Evolutionary conservation across 139 green algal genomes (phyloP).

Genomic region (Nannochloris sp.): DNA sequence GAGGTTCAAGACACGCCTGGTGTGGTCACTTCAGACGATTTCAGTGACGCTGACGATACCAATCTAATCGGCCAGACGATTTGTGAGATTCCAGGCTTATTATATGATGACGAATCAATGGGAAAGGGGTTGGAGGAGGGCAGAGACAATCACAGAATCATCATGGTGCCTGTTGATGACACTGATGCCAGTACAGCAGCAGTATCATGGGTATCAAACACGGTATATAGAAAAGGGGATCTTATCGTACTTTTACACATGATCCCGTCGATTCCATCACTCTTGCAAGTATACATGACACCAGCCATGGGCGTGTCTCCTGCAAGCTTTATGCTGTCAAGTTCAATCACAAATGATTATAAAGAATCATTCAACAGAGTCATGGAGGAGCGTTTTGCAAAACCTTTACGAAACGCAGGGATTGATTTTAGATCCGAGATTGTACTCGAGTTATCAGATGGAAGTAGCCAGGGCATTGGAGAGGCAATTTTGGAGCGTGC

Average conservation of each 20-base stretch:
- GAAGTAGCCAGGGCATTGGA: conserved; percentile 4
- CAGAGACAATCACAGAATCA: background rate
- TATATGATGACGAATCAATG: no score
- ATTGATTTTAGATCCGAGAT: conserved; percentile 10
- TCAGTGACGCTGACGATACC: background rate
- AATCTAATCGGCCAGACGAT: background rate
- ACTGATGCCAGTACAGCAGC: conserved; percentile 4
- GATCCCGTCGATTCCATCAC: conserved; percentile 14
- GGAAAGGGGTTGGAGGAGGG: no score
- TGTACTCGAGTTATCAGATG: conserved; percentile 11
- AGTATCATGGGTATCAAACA: conserved; percentile 8
- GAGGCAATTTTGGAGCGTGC: conserved; percentile 10
- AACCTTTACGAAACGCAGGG: conserved; percentile 4
- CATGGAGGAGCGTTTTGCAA: conserved; percentile 16
- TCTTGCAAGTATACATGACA: background rate
- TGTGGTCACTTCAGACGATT: conserved; percentile 1
- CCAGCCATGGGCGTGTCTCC: background rate
- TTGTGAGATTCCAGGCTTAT: no score
- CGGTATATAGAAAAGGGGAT: conserved; percentile 15
- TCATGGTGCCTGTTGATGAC: conserved; percentile 28
- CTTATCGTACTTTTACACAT: conserved; percentile 22
- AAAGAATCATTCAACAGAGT: conserved; percentile 2
- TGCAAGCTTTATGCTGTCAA: background rate
- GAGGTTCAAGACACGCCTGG: background rate
- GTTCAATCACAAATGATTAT: conserved; percentile 5